Evolutionary conservation across 2,329 filamentous ascomycete genomes (phyloP).

Genomic region (Ilyonectria robusta): DNA sequence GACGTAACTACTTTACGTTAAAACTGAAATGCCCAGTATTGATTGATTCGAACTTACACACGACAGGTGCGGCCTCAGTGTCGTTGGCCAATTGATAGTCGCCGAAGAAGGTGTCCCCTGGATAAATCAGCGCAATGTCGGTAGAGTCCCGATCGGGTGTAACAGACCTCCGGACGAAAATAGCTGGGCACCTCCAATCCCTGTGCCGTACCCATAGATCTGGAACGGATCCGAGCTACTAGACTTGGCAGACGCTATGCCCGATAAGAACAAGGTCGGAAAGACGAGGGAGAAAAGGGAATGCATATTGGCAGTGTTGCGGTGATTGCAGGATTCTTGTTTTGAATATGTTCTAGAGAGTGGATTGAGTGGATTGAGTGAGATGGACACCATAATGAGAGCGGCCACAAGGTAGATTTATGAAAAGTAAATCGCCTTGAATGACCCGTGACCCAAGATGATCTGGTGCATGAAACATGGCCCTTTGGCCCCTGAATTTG

Average conservation of each 20-base stretch:
- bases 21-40: neutral
- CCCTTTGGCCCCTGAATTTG: neutral
- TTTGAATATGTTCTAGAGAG: too few species aligned
- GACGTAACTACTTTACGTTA: constrained; percentile 14
- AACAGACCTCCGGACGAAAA: constrained; percentile 23
- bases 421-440: too few species aligned
- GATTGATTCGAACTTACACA: constrained; percentile 10
- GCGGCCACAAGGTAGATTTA: too few species aligned
- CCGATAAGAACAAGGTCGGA: neutral
- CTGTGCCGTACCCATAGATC: constrained; percentile 17
- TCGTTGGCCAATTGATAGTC: constrained; percentile 22
- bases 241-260: neutral
- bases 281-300: neutral
- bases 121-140: neutral
- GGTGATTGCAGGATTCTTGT: too few species aligned
- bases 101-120: constrained; percentile 22
- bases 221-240: constrained; percentile 4
- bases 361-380: too few species aligned
- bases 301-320: neutral
- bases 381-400: too few species aligned
- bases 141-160: neutral
- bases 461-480: neutral
- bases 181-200: constrained; percentile 14
- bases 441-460: too few species aligned
- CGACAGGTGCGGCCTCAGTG: constrained; percentile 26